These are phyloP conservation scores for Calonectria pseudoturangicola DNA, from an alignment of 2,329 filamentous ascomycete species.

Conservation along the genomic window DNA sequence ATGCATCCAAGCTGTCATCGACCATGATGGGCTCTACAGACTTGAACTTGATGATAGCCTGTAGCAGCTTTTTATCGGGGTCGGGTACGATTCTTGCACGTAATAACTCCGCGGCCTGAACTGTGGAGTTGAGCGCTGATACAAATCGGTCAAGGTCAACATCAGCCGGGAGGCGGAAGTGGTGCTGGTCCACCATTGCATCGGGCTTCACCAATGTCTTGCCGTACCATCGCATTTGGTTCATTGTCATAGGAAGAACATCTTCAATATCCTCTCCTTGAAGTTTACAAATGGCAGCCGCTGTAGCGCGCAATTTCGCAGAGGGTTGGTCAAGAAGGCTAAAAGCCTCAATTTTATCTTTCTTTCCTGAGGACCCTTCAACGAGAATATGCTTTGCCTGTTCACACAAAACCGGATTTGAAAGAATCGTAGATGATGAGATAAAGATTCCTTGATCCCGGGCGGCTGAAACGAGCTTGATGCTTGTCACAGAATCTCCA, in stretches of 20 bases:
- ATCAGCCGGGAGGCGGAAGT: background rate
- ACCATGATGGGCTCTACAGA: background rate
- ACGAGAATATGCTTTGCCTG: background rate
- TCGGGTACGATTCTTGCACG: constrained; percentile 3
- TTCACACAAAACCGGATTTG: background rate
- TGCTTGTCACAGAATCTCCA: background rate
- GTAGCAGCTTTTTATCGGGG: background rate
- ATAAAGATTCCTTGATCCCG: background rate
- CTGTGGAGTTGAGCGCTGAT: constrained; percentile 5
- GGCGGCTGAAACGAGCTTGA: constrained; percentile 5
- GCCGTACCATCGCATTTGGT: constrained; percentile 15
- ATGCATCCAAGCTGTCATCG: background rate
- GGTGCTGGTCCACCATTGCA: background rate
- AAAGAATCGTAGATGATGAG: constrained; percentile 9
- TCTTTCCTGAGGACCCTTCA: background rate
- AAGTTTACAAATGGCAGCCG: constrained; percentile 1
- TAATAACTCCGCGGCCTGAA: background rate
- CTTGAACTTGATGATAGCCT: background rate
- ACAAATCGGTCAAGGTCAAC: background rate
- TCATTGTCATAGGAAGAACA: constrained; percentile 12
- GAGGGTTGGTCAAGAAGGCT: background rate
- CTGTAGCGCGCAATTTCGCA: background rate
- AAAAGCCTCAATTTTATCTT: background rate
- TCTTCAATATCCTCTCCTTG: background rate
- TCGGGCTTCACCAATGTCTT: constrained; percentile 7